Evolutionary conservation across 768 basidiomycete genomes (phyloP).

Genomic region (Pisolithus orientalis): DNA sequence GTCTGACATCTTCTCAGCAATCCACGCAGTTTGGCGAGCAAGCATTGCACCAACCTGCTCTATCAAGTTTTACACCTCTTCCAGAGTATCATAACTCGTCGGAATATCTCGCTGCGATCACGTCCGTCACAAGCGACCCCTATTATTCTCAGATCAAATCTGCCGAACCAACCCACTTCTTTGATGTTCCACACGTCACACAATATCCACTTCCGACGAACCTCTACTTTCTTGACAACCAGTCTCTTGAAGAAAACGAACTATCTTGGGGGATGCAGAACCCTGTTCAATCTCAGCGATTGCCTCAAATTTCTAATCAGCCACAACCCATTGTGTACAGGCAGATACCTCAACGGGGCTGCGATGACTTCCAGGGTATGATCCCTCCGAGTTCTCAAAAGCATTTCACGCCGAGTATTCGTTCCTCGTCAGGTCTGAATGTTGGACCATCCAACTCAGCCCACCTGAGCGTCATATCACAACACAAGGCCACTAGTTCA

Average conservation of each 20-base stretch:
- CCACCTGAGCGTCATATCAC: slow-evolving; percentile 2
- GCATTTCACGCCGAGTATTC: slow-evolving; percentile 7
- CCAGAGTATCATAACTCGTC: slow-evolving; percentile 11
- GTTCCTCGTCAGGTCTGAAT: slow-evolving; percentile 2
- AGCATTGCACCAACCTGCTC: slow-evolving; percentile 3
- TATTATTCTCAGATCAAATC: slow-evolving; percentile 9
- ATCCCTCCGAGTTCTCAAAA: slow-evolving; percentile 6
- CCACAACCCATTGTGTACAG: neutral
- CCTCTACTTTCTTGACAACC: slow-evolving; percentile 6
- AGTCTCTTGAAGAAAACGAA: slow-evolving; percentile 1
- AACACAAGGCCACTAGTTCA: neutral
- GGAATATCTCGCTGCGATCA: slow-evolving; percentile 8
- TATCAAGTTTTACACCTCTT: slow-evolving; percentile 10
- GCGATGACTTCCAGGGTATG: slow-evolving; percentile 7
- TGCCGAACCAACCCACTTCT: slow-evolving; percentile 15
- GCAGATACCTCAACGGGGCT: slow-evolving; percentile 2
- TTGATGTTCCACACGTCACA: slow-evolving; percentile 22
- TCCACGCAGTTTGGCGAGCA: slow-evolving; percentile 6
- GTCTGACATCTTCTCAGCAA: slow-evolving; percentile 3
- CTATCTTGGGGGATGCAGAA: slow-evolving; percentile 3
- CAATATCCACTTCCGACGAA: slow-evolving; percentile 20
- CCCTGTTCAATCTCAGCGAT: neutral
- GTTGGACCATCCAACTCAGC: slow-evolving; percentile 4
- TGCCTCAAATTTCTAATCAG: slow-evolving; percentile 5
- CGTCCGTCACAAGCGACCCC: slow-evolving; percentile 8